A percentile compares a stretch with the other conserved stretches of the same genome.
Evolutionary conservation across 805 yeast species (phyloP).

Genomic region (Wickerhamomyces strasburgensis): DNA sequence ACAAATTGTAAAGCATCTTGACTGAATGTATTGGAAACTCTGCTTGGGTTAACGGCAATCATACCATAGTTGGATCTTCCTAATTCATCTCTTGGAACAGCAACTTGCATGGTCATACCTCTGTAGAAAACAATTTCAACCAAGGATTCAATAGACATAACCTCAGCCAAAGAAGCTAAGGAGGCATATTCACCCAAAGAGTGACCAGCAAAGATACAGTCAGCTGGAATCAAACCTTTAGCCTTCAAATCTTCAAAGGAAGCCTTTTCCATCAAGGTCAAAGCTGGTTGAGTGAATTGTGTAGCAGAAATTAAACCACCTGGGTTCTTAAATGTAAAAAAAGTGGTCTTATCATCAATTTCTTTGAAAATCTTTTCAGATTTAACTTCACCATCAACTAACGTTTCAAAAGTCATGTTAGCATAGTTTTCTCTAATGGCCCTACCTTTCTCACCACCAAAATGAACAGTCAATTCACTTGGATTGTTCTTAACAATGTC

Average conservation of each 20-base stretch:
- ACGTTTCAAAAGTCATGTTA: slow-evolving; percentile 96
- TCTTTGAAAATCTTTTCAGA: slow-evolving; percentile 95
- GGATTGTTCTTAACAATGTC: slow-evolving; percentile 96
- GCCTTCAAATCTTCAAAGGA: slow-evolving; percentile 96
- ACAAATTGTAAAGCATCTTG: slow-evolving; percentile 94
- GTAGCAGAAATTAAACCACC: slow-evolving; percentile 96
- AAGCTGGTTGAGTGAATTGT: slow-evolving; percentile 98
- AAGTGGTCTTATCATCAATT: slow-evolving; percentile 74
- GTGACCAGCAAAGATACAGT: slow-evolving; percentile 97
- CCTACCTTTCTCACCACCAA: slow-evolving; percentile 98
- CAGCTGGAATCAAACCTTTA: slow-evolving; percentile 91
- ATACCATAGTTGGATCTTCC: slow-evolving; percentile 99
- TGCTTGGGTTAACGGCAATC: slow-evolving; percentile 97
- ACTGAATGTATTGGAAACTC: slow-evolving; percentile 81
- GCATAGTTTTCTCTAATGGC: slow-evolving; percentile 90
- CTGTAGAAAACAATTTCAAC: slow-evolving; percentile 98
- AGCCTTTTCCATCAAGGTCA: slow-evolving; percentile 98
- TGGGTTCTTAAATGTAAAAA: slow-evolving; percentile 86
- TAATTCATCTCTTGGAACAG: slow-evolving; percentile 91
- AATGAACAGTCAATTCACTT: slow-evolving; percentile 88
- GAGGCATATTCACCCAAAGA: slow-evolving; percentile 99
- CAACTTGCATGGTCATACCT: slow-evolving; percentile 99
- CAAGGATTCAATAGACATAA: slow-evolving; percentile 95
- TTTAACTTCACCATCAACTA: slow-evolving; percentile 75
- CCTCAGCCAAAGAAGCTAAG: slow-evolving; percentile 92